Conservation (phyloP, 768 basidiomycete genomes). For the Lactarius evosmus region DNA sequence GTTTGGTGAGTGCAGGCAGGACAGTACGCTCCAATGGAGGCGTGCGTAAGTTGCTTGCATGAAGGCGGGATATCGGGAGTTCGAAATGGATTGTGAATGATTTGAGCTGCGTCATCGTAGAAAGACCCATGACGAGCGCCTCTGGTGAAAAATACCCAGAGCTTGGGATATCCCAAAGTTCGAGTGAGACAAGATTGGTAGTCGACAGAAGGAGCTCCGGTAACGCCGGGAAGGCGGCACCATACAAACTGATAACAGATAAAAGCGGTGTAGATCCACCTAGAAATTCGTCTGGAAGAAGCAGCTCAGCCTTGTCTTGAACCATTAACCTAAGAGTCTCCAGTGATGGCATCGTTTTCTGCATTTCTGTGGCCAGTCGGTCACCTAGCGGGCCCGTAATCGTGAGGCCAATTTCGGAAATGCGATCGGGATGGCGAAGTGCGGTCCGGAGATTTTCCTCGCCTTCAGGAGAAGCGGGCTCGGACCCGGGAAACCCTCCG, state of each 20-base stretch:
- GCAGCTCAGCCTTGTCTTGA: no score
- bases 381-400: not conserved
- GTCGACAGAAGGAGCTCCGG: constrained; percentile 1
- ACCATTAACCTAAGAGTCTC: not conserved
- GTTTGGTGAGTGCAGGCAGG: not conserved
- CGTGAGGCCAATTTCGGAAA: not conserved
- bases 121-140: not conserved
- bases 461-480: not conserved
- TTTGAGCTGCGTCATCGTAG: not conserved
- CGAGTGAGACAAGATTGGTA: not conserved
- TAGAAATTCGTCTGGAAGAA: not conserved
- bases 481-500: not conserved
- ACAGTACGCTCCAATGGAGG: not conserved
- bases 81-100: not conserved
- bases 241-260: not conserved
- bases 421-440: not conserved
- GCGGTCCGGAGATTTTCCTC: not conserved
- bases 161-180: not conserved
- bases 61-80: not conserved
- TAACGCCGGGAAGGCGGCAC: not conserved
- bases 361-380: not conserved
- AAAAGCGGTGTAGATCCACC: not conserved
- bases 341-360: not conserved
- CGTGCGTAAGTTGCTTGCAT: not conserved
- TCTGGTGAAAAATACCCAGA: constrained; percentile 1